Conservation (phyloP, 495 filamentous ascomycete genomes). For the Daldinia bambusicola region DNA sequence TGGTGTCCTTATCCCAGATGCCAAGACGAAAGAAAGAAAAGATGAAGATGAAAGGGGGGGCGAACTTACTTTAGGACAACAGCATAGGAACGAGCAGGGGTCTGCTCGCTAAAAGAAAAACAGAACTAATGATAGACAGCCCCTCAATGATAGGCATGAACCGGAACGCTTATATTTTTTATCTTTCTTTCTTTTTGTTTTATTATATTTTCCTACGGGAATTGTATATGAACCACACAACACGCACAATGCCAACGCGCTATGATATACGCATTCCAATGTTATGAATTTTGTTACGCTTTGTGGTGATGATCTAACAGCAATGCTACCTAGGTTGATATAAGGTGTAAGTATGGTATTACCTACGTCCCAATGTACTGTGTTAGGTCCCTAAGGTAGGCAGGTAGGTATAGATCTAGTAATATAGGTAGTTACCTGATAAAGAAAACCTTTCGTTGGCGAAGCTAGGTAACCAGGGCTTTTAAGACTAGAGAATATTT, state of each 20-base stretch:
- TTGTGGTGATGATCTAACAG: neutral
- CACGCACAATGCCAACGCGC: neutral
- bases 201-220: neutral
- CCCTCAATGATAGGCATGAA: conserved; percentile 38
- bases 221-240: conserved; percentile 5
- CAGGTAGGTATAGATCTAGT: neutral
- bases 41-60: neutral
- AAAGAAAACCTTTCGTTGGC: too few species aligned
- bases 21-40: neutral
- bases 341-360: conserved; percentile 7
- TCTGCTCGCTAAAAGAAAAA: conserved; percentile 23
- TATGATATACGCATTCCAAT: neutral
- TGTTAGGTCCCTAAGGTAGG: too few species aligned
- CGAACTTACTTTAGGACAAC: conserved; percentile 16
- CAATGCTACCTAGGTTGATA: neutral
- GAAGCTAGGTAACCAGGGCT: too few species aligned
- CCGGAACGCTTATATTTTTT: conserved; percentile 3
- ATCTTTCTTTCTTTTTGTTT: neutral
- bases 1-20: conserved; percentile 29
- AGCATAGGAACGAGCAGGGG: conserved; percentile 27
- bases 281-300: neutral
- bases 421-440: too few species aligned
- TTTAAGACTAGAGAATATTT: too few species aligned
- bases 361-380: neutral
- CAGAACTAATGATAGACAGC: conserved; percentile 39